Percentiles rank a stretch among this genome's conserved stretches.
phyloP scores from a whole-genome alignment of 1,139 yeast species.

The Martiniozyma asiatica region DNA sequence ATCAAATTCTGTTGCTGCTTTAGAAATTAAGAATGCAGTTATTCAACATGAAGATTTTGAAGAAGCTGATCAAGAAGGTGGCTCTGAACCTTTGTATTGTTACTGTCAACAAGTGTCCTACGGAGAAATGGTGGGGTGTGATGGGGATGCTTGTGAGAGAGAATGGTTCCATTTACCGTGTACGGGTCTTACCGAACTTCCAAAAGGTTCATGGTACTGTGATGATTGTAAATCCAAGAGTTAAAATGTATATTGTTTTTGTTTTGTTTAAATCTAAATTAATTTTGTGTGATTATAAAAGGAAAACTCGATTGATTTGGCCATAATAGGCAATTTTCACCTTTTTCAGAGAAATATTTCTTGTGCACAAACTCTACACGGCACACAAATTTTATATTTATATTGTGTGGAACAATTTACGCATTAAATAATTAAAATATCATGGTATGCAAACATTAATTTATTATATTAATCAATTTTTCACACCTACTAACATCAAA shows the following conservation, averaged over 20 bases:
- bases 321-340: slow-evolving; percentile 10
- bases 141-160: slow-evolving; percentile 81
- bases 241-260: slow-evolving; percentile 2
- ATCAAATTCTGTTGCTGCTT: no score
- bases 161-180: slow-evolving; percentile 99
- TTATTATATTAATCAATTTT: no score
- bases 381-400: no score
- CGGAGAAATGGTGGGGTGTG: slow-evolving; percentile 99
- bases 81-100: slow-evolving; percentile 74
- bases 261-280: background rate
- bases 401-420: no score
- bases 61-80: slow-evolving; percentile 8
- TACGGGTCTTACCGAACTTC: slow-evolving; percentile 80
- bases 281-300: no score
- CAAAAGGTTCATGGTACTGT: slow-evolving; percentile 96
- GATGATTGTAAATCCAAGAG: slow-evolving; percentile 52
- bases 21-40: no score
- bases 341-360: no score
- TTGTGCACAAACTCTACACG: no score
- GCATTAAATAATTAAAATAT: no score
- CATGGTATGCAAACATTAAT: no score
- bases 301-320: slow-evolving; percentile 5
- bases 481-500: no score
- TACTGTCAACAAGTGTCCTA: slow-evolving; percentile 93
- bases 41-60: slow-evolving; percentile 1